A percentile compares a stretch with the other conserved stretches of the same genome.
Evolutionary conservation across 352 stramenopile species (phyloP).

Genomic region (Blastocystis sp.): DNA sequence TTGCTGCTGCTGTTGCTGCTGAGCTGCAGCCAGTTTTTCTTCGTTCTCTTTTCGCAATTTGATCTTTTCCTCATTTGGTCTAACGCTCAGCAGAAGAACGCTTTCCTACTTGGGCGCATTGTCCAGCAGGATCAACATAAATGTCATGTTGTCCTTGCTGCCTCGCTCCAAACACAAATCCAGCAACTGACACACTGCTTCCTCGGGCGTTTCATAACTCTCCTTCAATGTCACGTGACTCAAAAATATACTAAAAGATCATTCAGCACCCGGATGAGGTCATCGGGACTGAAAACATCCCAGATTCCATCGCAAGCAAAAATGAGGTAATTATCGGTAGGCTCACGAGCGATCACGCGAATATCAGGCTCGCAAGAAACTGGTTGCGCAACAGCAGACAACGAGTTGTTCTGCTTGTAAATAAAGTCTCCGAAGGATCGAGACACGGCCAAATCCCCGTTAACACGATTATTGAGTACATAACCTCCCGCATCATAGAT

Average conservation of each 20-base stretch:
- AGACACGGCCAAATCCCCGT: slow-evolving; percentile 68
- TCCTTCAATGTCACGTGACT: slow-evolving; percentile 66
- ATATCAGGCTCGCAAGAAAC: slow-evolving; percentile 79
- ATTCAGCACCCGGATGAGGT: slow-evolving; percentile 67
- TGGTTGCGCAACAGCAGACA: slow-evolving; percentile 69
- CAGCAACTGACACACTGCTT: slow-evolving; percentile 45
- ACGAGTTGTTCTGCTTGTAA: slow-evolving; percentile 65
- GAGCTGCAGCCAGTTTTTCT: not conserved
- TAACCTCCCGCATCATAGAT: slow-evolving; percentile 66
- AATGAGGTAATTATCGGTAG: slow-evolving; percentile 78
- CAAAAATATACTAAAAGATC: slow-evolving; percentile 69
- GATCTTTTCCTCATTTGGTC: not conserved
- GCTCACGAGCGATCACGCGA: slow-evolving; percentile 72
- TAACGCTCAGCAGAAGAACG: not conserved
- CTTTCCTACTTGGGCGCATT: slow-evolving; percentile 47
- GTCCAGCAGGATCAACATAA: slow-evolving; percentile 66
- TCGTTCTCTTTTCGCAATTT: not conserved
- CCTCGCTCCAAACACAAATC: slow-evolving; percentile 67
- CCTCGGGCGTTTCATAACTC: not conserved
- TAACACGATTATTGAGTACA: slow-evolving; percentile 67
- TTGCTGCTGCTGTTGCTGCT: not conserved
- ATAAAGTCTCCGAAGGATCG: slow-evolving; percentile 66
- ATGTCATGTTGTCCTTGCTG: slow-evolving; percentile 69
- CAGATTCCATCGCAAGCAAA: slow-evolving; percentile 85
- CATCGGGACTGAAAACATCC: slow-evolving; percentile 80